Percentiles rank a stretch among this genome's conserved stretches.
Conservation (phyloP, 2,329 filamentous ascomycete genomes). For the Dothistroma pini region DNA sequence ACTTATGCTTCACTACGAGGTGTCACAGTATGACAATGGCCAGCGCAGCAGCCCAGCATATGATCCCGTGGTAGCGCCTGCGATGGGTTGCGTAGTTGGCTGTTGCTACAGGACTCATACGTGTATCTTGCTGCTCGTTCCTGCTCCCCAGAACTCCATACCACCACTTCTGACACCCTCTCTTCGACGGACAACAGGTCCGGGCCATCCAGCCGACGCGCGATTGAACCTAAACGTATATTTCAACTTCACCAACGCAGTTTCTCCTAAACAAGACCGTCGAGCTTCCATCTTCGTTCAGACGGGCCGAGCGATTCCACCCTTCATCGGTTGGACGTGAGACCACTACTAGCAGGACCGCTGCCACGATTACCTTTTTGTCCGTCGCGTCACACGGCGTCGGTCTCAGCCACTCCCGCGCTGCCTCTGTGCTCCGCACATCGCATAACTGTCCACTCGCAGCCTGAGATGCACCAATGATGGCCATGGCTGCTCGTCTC, state of each 20-base stretch:
- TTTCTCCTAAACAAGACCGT: neutral
- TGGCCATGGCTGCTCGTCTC: neutral
- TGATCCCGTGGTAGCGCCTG: neutral
- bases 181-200: neutral
- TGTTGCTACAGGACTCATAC: neutral
- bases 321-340: neutral
- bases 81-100: neutral
- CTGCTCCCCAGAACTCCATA: no score
- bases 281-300: neutral
- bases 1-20: neutral
- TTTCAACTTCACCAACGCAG: constrained; percentile 4
- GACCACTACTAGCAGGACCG: neutral
- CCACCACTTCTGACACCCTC: neutral
- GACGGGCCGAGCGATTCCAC: neutral
- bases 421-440: neutral
- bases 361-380: neutral
- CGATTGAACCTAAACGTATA: constrained; percentile 4
- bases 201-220: neutral
- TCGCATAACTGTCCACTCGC: neutral
- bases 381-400: neutral
- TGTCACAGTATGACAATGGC: neutral
- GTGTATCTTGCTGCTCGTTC: no score
- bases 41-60: neutral
- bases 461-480: neutral
- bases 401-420: neutral